Evolutionary conservation across 1,284 basidiomycete genomes (phyloP).

Genomic region (Thecaphora thlaspeos): DNA sequence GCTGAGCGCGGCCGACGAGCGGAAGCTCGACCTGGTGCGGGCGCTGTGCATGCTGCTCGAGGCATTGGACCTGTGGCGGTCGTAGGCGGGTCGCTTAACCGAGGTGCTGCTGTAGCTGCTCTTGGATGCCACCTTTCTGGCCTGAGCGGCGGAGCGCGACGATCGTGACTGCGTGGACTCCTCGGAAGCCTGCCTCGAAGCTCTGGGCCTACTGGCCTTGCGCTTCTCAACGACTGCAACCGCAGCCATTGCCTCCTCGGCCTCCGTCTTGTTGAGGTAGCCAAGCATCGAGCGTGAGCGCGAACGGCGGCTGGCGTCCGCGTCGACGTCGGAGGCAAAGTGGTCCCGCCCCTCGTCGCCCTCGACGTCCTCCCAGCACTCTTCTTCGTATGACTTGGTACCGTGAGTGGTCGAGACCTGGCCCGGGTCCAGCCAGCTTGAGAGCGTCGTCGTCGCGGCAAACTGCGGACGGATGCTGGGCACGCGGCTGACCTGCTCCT

Average conservation of each 20-base stretch:
- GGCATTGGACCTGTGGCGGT: background rate
- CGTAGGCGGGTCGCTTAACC: background rate
- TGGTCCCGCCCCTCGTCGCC: conserved; percentile 12
- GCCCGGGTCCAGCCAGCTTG: conserved; percentile 42
- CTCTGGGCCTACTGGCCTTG: background rate
- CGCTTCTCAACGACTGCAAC: background rate
- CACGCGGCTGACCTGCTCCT: conserved; percentile 23
- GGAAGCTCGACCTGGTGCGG: background rate
- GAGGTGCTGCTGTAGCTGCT: background rate
- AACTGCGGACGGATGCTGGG: conserved; percentile 49
- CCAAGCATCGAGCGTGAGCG: background rate
- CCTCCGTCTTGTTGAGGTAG: background rate
- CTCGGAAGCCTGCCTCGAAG: background rate
- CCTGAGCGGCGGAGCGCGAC: background rate
- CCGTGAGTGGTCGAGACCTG: conserved; percentile 23
- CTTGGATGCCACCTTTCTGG: background rate
- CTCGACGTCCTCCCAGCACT: conserved; percentile 3
- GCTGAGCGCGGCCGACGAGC: conserved; percentile 4
- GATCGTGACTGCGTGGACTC: background rate
- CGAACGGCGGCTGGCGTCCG: background rate
- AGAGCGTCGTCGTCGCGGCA: conserved; percentile 40
- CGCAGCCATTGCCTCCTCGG: background rate
- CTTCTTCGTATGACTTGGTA: conserved; percentile 17
- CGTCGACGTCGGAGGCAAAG: conserved; percentile 18
- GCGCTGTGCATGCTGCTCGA: background rate